phyloP scores from a whole-genome alignment of 495 filamentous ascomycete genomes.

The Podospora bellae-mahoneyi region DNA sequence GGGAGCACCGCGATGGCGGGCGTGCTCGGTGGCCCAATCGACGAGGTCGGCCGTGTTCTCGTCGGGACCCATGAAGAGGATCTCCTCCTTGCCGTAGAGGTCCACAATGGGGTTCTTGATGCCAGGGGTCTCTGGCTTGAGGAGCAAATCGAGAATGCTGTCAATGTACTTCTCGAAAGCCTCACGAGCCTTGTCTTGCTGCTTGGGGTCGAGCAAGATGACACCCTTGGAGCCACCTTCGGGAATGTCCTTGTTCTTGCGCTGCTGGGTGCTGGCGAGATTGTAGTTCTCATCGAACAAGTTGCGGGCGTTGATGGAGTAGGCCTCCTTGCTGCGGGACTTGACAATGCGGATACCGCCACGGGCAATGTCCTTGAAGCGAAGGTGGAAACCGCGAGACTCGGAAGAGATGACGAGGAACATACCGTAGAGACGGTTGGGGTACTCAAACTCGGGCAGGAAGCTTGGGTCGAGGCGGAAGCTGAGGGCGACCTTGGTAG shows the following conservation, averaged over 20 bases:
- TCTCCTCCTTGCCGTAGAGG: conserved; percentile 88
- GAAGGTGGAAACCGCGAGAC: conserved; percentile 93
- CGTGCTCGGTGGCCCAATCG: conserved; percentile 96
- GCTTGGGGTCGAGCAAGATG: conserved; percentile 85
- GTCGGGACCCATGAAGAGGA: conserved; percentile 96
- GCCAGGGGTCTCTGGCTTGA: conserved; percentile 84
- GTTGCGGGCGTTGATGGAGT: conserved; percentile 90
- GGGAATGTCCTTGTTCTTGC: conserved; percentile 99
- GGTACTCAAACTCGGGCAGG: conserved; percentile 87
- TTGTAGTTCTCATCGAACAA: conserved; percentile 99
- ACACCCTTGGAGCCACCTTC: conserved; percentile 98
- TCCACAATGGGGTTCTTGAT: conserved; percentile 99
- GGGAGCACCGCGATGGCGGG: conserved; percentile 77
- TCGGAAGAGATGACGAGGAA: conserved; percentile 96
- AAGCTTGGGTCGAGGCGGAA: conserved; percentile 90
- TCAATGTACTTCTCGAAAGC: conserved; percentile 99
- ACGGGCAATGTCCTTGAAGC: conserved; percentile 95
- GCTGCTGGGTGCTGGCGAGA: conserved; percentile 95
- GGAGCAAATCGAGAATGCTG: conserved; percentile 89
- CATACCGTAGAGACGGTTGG: conserved; percentile 93
- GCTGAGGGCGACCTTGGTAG: conserved; percentile 95
- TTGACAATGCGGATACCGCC: conserved; percentile 98
- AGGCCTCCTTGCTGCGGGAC: conserved; percentile 89
- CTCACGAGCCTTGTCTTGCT: conserved; percentile 85
- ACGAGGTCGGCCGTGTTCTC: conserved; percentile 98